Conservation (phyloP, 2,329 filamentous ascomycete genomes). For the Penicillium sp. region DNA sequence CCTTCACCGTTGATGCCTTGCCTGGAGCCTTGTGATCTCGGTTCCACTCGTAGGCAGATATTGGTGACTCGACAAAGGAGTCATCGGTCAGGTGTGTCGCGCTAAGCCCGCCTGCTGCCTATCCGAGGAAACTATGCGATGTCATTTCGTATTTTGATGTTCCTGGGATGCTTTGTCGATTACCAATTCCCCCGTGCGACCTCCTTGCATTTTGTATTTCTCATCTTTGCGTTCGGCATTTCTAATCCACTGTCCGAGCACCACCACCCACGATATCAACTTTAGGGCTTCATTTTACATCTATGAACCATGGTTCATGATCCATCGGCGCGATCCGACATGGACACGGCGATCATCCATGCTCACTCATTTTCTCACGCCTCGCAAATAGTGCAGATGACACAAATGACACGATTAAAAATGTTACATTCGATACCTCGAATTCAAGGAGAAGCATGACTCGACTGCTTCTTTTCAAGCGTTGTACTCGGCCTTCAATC, state of each 20-base stretch:
- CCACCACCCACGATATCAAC: not conserved
- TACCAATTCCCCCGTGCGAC: not conserved
- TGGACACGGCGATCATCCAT: not conserved
- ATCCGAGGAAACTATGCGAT: constrained; percentile 2
- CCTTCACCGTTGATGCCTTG: constrained; percentile 6
- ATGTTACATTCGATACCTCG: not conserved
- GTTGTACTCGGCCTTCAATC: not conserved
- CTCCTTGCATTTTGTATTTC: too few species aligned
- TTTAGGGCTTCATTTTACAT: not conserved
- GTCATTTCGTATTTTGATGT: constrained; percentile 9
- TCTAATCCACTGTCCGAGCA: not conserved
- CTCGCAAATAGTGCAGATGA: not conserved
- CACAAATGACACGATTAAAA: not conserved
- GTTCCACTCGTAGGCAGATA: constrained; percentile 11
- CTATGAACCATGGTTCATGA: not conserved
- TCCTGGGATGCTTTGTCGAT: not conserved
- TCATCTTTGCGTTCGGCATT: not conserved
- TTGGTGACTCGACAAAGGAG: constrained; percentile 13
- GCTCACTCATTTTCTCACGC: not conserved
- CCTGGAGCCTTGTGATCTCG: constrained; percentile 8
- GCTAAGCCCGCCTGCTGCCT: constrained; percentile 15
- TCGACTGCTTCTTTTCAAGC: not conserved
- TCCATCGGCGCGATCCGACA: not conserved
- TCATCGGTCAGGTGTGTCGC: constrained; percentile 16
- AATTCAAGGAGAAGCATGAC: not conserved